phyloP scores from a whole-genome alignment of 169 alveolate genomes.

The Theileria parva region DNA sequence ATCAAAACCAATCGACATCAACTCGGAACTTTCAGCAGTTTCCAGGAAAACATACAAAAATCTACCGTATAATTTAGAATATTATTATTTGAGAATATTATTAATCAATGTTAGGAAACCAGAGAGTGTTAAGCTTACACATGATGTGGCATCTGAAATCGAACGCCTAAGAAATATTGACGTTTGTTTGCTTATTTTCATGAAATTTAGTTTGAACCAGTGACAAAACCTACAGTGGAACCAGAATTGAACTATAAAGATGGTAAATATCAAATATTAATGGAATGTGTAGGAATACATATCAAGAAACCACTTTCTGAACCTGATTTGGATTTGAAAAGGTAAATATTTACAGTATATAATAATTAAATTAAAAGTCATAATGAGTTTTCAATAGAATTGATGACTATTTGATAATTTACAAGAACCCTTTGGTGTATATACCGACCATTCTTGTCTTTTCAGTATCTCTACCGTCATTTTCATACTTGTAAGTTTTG shows the following conservation, averaged over 20 bases:
- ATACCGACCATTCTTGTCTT: conserved; percentile 28
- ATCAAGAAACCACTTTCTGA: conserved; percentile 23
- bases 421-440: conserved; percentile 29
- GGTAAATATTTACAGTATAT: not conserved
- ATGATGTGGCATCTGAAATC: conserved; percentile 28
- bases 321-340: not conserved
- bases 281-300: conserved; percentile 3
- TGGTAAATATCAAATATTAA: not conserved
- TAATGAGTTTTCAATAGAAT: not conserved
- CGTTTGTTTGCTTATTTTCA: conserved; percentile 1
- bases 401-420: conserved; percentile 17
- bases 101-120: conserved; percentile 20
- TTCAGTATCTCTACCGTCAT: conserved; percentile 41
- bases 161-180: conserved; percentile 21
- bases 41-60: conserved; percentile 17
- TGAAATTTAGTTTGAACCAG: not conserved
- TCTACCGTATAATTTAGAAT: conserved; percentile 7
- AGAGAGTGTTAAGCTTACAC: conserved; percentile 24
- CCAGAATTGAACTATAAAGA: conserved; percentile 22
- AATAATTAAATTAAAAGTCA: not conserved
- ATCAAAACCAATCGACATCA: conserved; percentile 38
- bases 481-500: conserved; percentile 54
- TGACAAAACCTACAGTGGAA: conserved; percentile 11
- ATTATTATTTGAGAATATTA: not conserved
- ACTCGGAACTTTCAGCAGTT: conserved; percentile 41